Base-by-base conservation (phyloP, 2,329 filamentous ascomycete species). In the Sclerotinia borealis region DNA sequence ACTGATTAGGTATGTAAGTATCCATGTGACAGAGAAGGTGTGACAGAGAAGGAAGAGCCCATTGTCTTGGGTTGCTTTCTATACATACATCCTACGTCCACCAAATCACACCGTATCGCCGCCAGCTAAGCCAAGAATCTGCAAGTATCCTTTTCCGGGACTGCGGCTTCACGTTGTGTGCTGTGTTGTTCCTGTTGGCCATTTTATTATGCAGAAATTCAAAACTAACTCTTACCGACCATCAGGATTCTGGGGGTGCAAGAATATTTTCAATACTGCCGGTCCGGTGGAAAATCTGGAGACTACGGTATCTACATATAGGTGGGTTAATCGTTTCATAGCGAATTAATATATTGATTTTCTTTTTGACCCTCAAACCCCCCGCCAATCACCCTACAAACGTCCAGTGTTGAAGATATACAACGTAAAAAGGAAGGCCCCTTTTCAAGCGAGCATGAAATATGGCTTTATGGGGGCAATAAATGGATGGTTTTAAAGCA, bases 381-480 rank as follows among this genome's bases (percentile, higher is more conserved):
- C 41, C 31, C 60, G 27, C 41, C 41, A 39, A 58, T 56, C 34
- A 56, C 51, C 49, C 60, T 51, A 62, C 41, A 62, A 17, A 13
- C n/a, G 31, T 39, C 41, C 39, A 62, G 17, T 34, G 41, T 58
- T 48, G 60, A 55, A 34, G 22, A 56, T 27, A 39, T 29, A 62
- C 34, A 62, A 47, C 39, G 19, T 45, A 34, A 45, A 17, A 8
- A 45, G 22, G 41, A 48, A 47, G 41, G 31, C 60, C 60, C 60
- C 60, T 56, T 56, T 62, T 56, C 60, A 56, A 62, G 60, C 60
- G 60, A 62, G 41, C 37, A 34, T 37, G 13, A 29, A 34, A 41
- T 11, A 62, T 45, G 19, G 31, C 29, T 37, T 49, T 11, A 49
- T 39, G 31, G 34, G 34, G 25, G 27, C 43, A 48, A 62, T 43